Evolutionary conservation across 352 stramenopile species (phyloP).

Genomic region (Phytophthora megakarya): DNA sequence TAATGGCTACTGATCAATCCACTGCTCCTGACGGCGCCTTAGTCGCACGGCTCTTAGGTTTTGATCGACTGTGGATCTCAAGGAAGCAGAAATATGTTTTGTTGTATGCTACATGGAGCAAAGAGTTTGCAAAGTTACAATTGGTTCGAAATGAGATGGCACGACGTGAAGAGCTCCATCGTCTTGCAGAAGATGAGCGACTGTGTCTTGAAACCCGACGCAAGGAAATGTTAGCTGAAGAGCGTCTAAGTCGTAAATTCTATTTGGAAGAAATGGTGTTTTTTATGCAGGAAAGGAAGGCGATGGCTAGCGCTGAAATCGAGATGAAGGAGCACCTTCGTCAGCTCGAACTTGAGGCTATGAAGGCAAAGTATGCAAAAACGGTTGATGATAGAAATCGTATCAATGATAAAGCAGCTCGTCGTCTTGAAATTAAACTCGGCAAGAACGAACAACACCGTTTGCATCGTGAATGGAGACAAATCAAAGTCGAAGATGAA

Average conservation of each 20-base stretch:
- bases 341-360: slow-evolving; percentile 63
- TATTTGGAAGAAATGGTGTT: slow-evolving; percentile 68
- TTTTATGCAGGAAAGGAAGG: slow-evolving; percentile 66
- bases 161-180: slow-evolving; percentile 56
- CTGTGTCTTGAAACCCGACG: slow-evolving; percentile 40
- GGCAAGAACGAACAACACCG: slow-evolving; percentile 83
- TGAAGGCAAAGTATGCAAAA: slow-evolving; percentile 79
- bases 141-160: slow-evolving; percentile 55
- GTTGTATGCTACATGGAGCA: slow-evolving; percentile 44
- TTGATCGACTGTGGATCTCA: slow-evolving; percentile 53
- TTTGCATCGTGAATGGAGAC: slow-evolving; percentile 68
- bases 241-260: slow-evolving; percentile 61
- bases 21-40: background rate
- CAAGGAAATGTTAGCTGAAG: slow-evolving; percentile 76
- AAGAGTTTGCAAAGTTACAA: slow-evolving; percentile 51
- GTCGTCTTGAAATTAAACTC: slow-evolving; percentile 76
- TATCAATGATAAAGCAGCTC: slow-evolving; percentile 67
- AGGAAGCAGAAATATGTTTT: slow-evolving; percentile 45
- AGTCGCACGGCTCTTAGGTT: slow-evolving; percentile 20
- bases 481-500: slow-evolving; percentile 71
- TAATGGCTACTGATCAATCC: slow-evolving; percentile 9
- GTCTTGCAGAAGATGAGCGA: slow-evolving; percentile 56
- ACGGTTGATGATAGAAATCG: slow-evolving; percentile 65
- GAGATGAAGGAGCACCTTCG: slow-evolving; percentile 77
- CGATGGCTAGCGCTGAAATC: slow-evolving; percentile 63